These are phyloP conservation scores for Allium cepa DNA, from an alignment of 106 monocot genomes.

Conservation along the genomic window DNA sequence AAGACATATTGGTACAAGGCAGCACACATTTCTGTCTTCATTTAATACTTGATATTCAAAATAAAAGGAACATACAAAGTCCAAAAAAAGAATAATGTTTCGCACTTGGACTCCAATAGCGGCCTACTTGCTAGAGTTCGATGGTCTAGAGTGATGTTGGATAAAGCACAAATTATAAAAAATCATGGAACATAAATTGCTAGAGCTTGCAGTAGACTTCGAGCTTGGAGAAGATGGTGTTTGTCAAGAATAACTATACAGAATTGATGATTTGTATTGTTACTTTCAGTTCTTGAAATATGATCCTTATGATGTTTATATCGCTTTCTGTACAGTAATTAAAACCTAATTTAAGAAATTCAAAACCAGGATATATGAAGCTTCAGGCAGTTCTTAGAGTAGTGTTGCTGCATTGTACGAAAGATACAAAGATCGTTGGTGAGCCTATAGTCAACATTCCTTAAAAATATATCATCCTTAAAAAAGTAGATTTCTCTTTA, in stretches of 20 bases:
- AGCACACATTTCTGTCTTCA: too few species aligned
- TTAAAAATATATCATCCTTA: slow-evolving; percentile 53
- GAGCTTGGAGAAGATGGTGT: slow-evolving; percentile 94
- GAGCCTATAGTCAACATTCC: slow-evolving; percentile 76
- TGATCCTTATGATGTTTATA: slow-evolving; percentile 67
- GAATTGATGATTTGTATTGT: slow-evolving; percentile 83
- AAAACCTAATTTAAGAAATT: slow-evolving; percentile 67
- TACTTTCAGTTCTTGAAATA: slow-evolving; percentile 87
- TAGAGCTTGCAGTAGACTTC: slow-evolving; percentile 78
- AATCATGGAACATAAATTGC: slow-evolving; percentile 87
- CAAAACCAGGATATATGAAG: slow-evolving; percentile 66
- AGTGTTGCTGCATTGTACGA: slow-evolving; percentile 75
- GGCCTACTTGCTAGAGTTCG: slow-evolving; percentile 83
- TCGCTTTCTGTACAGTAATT: slow-evolving; percentile 54
- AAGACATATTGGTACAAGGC: too few species aligned
- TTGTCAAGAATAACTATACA: slow-evolving; percentile 94
- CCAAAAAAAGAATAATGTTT: slow-evolving; percentile 32
- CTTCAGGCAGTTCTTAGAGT: slow-evolving; percentile 71
- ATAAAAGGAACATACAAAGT: slow-evolving; percentile 52
- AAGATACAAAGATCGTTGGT: slow-evolving; percentile 77
- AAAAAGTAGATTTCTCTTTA: slow-evolving; percentile 59
- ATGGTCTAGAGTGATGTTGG: slow-evolving; percentile 88
- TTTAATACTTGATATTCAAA: too few species aligned
- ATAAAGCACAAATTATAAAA: slow-evolving; percentile 96
- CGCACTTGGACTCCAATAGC: slow-evolving; percentile 33